Evolutionary conservation across 164 flowering plant genomes (phyloP), one percentile per base, ranked within the genome.

Genomic region (Nelumbo lutea): DNA sequence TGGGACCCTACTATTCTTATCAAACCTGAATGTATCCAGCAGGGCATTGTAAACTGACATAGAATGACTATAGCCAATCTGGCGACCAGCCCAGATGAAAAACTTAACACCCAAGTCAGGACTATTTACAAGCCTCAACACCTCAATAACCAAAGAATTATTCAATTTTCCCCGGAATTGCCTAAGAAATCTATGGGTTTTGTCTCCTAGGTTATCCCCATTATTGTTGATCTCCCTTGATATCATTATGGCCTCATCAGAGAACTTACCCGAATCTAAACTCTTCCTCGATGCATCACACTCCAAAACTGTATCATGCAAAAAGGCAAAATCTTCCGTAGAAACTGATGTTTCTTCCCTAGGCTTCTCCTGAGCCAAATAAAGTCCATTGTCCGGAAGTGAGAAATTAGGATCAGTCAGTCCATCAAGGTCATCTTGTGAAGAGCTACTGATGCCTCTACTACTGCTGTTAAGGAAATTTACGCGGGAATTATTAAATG

Each of bases 31-130:
- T 10, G 72, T 61, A 42, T 87, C 90, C 14, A 94, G 68, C 79
- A 94, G 65, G 2, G 89, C 86, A 74, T 86, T 52, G 71, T 90
- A 94, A 71, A 85, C 88, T 46, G 78, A 63, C 5, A 45, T 60
- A 9, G 85, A 78, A 65, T 94, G 98, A 65, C 42, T 60, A 70
- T 90, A 94, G 42, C 98, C 96, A 63, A 94, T 86, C 76, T 91
- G 98, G 47, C 88, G 77, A 51, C 90, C 96, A 2, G 93, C 95
- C 98, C 98, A 94, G 2, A 88, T 53, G 75, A 94, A 94, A 70
- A 94, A 94, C 73, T 83, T 82, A 27, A 94, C 88, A 69, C 83
- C 78, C 69, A 82, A 68, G 67, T 81, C 86, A 51, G 85, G 85
- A 71, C 72, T 79, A 52, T 73, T 72, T n/a, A 87, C 56, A 13